Conservation (phyloP, 768 basidiomycete genomes). For the Phaffia tasmanica region DNA sequence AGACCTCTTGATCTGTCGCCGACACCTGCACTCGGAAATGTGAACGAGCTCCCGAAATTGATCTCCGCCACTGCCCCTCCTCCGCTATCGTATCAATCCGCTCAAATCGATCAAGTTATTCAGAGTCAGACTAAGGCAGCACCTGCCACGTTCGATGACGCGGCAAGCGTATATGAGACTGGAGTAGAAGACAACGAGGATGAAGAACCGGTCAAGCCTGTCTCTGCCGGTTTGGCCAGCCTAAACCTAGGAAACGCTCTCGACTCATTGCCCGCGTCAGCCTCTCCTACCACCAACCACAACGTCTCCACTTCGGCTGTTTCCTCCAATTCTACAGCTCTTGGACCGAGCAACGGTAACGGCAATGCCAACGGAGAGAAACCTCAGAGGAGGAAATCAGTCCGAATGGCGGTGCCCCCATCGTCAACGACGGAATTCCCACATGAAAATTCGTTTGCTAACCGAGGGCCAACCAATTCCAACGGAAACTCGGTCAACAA, state of each 20-base stretch:
- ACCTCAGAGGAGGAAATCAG: constrained; percentile 13
- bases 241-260: constrained; percentile 11
- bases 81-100: not conserved
- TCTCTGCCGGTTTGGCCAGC: no score
- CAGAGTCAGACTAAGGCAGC: not conserved
- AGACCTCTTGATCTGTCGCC: constrained; percentile 2
- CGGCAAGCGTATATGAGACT: constrained; percentile 21
- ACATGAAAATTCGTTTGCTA: not conserved
- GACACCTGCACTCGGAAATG: not conserved
- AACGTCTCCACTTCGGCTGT: not conserved
- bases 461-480: not conserved
- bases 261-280: constrained; percentile 1
- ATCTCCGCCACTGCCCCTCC: constrained; percentile 3
- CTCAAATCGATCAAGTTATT: not conserved
- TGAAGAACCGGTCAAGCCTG: not conserved
- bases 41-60: not conserved
- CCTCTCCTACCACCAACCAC: not conserved
- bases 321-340: constrained; percentile 9
- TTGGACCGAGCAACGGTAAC: not conserved
- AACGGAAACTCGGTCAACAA: no score
- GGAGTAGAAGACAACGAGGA: constrained; percentile 24
- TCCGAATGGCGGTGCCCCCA: constrained; percentile 21
- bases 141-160: constrained; percentile 4
- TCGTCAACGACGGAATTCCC: constrained; percentile 10
- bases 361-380: not conserved